A percentile compares a stretch with the other conserved stretches of the same genome.
Conservation (phyloP, 73 alveolate genomes). For the Blepharisma stoltei region DNA sequence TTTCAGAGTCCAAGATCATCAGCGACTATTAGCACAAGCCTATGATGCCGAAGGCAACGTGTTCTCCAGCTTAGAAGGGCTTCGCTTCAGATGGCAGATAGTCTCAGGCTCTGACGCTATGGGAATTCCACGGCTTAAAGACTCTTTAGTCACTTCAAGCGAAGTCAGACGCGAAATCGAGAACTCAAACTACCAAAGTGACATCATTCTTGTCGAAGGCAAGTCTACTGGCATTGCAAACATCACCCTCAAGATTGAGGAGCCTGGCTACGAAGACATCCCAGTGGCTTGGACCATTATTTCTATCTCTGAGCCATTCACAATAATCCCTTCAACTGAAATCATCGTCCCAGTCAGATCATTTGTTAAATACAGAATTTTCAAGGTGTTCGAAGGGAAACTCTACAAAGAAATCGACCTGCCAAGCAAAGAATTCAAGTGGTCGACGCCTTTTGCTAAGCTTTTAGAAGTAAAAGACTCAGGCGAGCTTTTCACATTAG, state of each 20-base stretch:
- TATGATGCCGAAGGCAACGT: conserved; percentile 84
- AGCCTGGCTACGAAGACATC: conserved; percentile 60
- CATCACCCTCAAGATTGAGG: conserved; percentile 64
- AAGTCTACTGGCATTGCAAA: conserved; percentile 66
- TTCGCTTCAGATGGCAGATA: conserved; percentile 83
- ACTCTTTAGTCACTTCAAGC: conserved; percentile 57
- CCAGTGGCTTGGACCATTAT: conserved; percentile 31
- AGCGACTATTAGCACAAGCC: conserved; percentile 74
- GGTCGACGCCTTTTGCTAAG: conserved; percentile 30
- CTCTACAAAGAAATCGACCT: conserved; percentile 21
- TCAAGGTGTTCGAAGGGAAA: conserved; percentile 33
- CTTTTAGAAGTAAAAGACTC: conserved; percentile 29
- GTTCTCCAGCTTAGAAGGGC: conserved; percentile 79
- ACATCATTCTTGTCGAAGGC: conserved; percentile 74
- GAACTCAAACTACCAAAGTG: conserved; percentile 56
- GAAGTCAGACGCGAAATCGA: conserved; percentile 69
- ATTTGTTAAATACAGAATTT: conserved; percentile 55
- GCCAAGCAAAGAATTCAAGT: conserved; percentile 45
- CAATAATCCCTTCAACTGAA: conserved; percentile 59
- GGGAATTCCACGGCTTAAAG: conserved; percentile 58
- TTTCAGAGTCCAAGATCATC: conserved; percentile 63
- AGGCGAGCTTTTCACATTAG: conserved; percentile 49
- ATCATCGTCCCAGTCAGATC: conserved; percentile 59
- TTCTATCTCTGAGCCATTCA: conserved; percentile 68
- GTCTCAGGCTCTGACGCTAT: conserved; percentile 61